Percentiles rank a stretch among this genome's conserved stretches.
Conservation (phyloP, 805 yeast genomes). For the Yamadazyma takamatsuzukensis region DNA sequence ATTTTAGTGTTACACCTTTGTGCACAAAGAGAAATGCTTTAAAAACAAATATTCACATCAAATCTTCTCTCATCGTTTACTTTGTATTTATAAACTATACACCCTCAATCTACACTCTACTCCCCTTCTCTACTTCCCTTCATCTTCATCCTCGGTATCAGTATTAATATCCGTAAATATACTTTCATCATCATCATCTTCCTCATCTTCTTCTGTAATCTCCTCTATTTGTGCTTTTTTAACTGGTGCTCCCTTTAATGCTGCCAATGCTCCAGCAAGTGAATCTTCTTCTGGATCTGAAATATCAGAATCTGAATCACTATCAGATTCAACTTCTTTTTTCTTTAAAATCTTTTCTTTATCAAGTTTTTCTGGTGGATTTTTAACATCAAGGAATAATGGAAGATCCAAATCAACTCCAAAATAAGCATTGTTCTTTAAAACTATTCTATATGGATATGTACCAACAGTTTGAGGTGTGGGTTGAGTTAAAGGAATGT, state of each 20-base stretch:
- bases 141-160: constrained; percentile 42
- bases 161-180: constrained; percentile 44
- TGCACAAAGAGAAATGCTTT: too few relatives aligned
- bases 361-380: constrained; percentile 26
- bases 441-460: constrained; percentile 62
- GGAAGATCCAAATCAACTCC: constrained; percentile 78
- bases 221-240: constrained; percentile 23
- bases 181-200: constrained; percentile 39
- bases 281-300: constrained; percentile 75
- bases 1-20: too few relatives aligned
- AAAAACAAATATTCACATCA: too few relatives aligned
- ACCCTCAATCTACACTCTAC: constrained; percentile 2
- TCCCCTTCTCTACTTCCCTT: constrained; percentile 8
- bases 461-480: constrained; percentile 72
- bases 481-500: constrained; percentile 67
- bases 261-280: constrained; percentile 71
- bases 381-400: constrained; percentile 63
- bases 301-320: constrained; percentile 51
- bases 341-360: constrained; percentile 17
- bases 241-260: constrained; percentile 59
- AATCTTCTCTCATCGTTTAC: too few relatives aligned
- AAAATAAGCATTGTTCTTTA: constrained; percentile 74
- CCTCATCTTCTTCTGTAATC: constrained; percentile 19
- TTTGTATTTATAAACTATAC: constrained; percentile 3
- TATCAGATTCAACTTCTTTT: constrained; percentile 31